Base-by-base conservation (phyloP, 768 basidiomycete genomes). In the Leucocoprinus leucothites region DNA sequence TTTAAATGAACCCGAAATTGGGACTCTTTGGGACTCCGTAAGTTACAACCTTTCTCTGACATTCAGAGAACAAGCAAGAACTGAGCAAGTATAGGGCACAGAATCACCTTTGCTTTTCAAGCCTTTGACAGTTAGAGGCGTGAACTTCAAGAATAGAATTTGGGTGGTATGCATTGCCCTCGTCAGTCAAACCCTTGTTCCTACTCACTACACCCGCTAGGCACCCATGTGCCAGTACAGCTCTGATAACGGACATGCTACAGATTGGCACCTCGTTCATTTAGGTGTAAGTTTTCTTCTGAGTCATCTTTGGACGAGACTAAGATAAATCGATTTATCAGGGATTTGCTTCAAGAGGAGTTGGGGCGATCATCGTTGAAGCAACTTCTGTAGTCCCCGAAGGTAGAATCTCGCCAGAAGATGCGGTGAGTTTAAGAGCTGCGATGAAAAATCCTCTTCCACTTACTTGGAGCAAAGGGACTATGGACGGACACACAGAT, bases 161-260 rank as follows among this genome's bases (percentile, higher is more conserved):
- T 89, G 81, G 60, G 86, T 84, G 50, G 86, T 84, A 62, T 35
- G 77, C 68, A 31, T 24, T 11, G 14, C 5, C 14, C 2, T 18
- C 18, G n/a, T 31, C 16, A 16, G 7, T 18, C 47, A 14, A 7
- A 18, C 25, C 3, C 9, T 9, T 18, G 11, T 8, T 34, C 21
- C 31, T 28, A 6, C 47, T 13, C 19, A 31, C 3, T 6, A 18
- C 4, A 19, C n/a, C 21, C 21, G 31, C 9, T 58, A 85, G 85
- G 72, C 87, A 9, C 88, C 87, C 1, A 91, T 92, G 90, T 92
- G 91, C 66, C 85, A 87, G 68, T 94, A 93, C 70, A 87, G 85
- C 55, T 76, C 84, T 8, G 80, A 87, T 43, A 71, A 85, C 49
- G 91, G 91, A 0, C 83, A 88, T 61, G 82, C 84, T 3, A 91